These are phyloP conservation scores for Agrostemma githago DNA, from an alignment of 148 eudicot species.

Conservation along the genomic window DNA sequence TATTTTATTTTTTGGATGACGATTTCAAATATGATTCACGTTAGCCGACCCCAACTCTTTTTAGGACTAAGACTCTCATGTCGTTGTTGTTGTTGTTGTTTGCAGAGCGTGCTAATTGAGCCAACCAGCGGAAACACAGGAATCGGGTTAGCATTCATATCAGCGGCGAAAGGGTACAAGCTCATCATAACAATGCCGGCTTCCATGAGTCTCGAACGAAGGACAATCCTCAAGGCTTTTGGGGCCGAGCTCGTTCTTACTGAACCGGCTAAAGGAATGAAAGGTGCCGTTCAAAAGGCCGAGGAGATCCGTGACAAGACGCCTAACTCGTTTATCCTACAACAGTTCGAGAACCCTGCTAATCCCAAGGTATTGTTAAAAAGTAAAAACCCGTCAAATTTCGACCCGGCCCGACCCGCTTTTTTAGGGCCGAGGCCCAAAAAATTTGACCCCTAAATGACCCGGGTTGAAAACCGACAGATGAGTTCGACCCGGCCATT, in stretches of 20 bases:
- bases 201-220: conserved; percentile 78
- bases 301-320: conserved; percentile 72
- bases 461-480: too few species aligned
- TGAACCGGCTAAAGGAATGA: conserved; percentile 73
- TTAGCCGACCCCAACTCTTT: too few species aligned
- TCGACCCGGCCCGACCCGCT: too few species aligned
- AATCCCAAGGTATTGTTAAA: conserved; percentile 59
- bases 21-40: too few species aligned
- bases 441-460: too few species aligned
- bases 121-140: conserved; percentile 93
- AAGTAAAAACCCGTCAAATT: too few species aligned
- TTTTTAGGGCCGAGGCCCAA: too few species aligned
- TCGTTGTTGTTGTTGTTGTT: too few species aligned
- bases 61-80: too few species aligned
- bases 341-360: conserved; percentile 84
- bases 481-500: too few species aligned
- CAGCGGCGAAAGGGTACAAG: conserved; percentile 86
- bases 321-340: conserved; percentile 64
- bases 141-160: conserved; percentile 78
- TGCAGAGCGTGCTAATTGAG: conserved; percentile 71
- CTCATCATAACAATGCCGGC: conserved; percentile 81
- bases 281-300: conserved; percentile 71
- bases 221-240: conserved; percentile 71
- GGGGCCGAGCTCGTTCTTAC: conserved; percentile 78
- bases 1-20: too few species aligned